Evolutionary conservation across 2,329 filamentous ascomycete genomes (phyloP).

Genomic region (Cladorrhinum sp.): DNA sequence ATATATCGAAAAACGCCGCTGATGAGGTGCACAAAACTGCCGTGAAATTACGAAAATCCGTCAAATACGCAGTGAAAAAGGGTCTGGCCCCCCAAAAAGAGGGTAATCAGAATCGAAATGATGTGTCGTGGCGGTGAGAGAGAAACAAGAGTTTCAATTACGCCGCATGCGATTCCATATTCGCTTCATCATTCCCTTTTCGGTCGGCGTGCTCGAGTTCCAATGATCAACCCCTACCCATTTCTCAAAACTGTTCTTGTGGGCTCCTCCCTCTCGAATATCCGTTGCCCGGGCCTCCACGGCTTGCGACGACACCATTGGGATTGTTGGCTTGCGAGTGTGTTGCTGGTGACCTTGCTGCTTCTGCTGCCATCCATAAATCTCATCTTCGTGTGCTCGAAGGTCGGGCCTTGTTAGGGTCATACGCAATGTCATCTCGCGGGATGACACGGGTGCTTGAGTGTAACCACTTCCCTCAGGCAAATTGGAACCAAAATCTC

Average conservation of each 20-base stretch:
- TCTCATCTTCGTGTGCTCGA: conserved; percentile 67
- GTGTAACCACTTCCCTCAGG: conserved; percentile 42
- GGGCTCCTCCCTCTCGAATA: conserved; percentile 32
- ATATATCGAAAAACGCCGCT: background rate
- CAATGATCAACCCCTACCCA: conserved; percentile 54
- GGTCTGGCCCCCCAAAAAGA: background rate
- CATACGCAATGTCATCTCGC: conserved; percentile 96
- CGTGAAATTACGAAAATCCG: background rate
- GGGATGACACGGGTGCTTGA: conserved; percentile 55
- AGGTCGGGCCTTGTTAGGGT: conserved; percentile 88
- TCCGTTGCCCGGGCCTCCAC: conserved; percentile 29
- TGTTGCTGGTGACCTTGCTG: conserved; percentile 26
- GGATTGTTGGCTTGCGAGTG: conserved; percentile 23
- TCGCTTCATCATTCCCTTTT: conserved; percentile 57
- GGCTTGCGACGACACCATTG: conserved; percentile 18
- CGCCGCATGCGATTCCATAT: conserved; percentile 62
- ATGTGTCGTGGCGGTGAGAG: background rate
- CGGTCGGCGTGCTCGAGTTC: conserved; percentile 41
- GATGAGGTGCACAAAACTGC: background rate
- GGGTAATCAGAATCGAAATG: background rate
- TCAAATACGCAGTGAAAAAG: background rate
- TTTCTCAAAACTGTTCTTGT: conserved; percentile 54
- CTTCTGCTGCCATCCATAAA: conserved; percentile 68
- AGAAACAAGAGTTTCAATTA: conserved; percentile 26
- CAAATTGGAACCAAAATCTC: conserved; percentile 31